Conservation (phyloP, 805 yeast genomes). For the Pichia paraexigua region DNA sequence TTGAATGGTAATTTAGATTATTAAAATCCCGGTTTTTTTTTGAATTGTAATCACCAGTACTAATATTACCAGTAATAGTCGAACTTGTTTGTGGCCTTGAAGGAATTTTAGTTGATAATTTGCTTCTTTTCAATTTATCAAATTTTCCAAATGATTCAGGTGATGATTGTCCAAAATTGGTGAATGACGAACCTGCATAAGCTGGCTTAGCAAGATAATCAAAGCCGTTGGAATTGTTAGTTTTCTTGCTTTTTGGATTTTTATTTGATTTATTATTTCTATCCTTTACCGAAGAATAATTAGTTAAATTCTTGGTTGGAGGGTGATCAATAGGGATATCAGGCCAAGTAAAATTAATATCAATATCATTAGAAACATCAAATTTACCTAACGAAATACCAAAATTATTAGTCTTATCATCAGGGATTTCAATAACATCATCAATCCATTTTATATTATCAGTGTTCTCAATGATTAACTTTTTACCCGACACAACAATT, state of each 20-base stretch:
- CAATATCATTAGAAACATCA: background rate
- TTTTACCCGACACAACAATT: slow-evolving; percentile 27
- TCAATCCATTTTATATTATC: slow-evolving; percentile 19
- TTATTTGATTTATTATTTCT: background rate
- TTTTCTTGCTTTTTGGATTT: background rate
- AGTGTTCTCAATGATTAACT: slow-evolving; percentile 20
- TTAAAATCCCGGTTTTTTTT: background rate
- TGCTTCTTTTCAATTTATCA: slow-evolving; percentile 8
- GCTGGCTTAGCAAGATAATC: background rate
- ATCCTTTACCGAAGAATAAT: background rate
- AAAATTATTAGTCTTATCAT: background rate
- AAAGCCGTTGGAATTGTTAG: background rate
- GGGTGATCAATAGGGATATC: background rate
- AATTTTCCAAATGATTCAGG: slow-evolving; percentile 9
- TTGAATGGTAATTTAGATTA: background rate
- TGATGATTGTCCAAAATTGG: slow-evolving; percentile 8
- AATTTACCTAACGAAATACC: background rate
- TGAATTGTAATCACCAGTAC: too few relatives aligned
- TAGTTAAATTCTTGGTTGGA: background rate
- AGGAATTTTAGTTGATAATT: background rate
- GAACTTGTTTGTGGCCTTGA: slow-evolving; percentile 1
- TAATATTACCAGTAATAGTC: background rate
- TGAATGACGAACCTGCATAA: slow-evolving; percentile 14
- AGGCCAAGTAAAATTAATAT: background rate
- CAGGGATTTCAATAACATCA: background rate